Conservation (phyloP, 2,329 filamentous ascomycete species). For the Uncinocarpus reesii region DNA sequence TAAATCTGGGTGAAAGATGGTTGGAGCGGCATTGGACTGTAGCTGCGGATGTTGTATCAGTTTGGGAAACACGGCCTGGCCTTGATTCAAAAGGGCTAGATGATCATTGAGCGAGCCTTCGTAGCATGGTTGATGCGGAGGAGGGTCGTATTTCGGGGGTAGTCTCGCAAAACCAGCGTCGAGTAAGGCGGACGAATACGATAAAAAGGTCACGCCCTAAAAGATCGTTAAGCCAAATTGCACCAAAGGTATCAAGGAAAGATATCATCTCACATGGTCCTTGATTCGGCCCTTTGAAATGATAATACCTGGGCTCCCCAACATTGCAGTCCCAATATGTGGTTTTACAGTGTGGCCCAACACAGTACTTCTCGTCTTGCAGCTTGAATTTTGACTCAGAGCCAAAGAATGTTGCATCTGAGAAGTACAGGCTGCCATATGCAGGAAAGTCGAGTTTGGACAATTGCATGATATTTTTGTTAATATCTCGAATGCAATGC, state of each 20-base stretch:
- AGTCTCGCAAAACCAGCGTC: conserved; percentile 32
- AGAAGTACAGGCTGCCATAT: conserved; percentile 31
- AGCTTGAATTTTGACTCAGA: conserved; percentile 13
- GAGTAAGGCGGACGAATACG: conserved; percentile 31
- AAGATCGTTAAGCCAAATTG: conserved; percentile 15
- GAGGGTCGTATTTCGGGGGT: conserved; percentile 17
- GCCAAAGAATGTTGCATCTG: conserved; percentile 18
- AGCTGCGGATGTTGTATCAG: conserved; percentile 25
- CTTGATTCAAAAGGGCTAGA: conserved; percentile 24
- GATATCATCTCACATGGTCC: conserved; percentile 31
- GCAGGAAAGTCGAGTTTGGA: conserved; percentile 25
- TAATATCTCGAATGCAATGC: conserved; percentile 15
- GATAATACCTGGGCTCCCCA: conserved; percentile 28
- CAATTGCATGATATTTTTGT: conserved; percentile 13
- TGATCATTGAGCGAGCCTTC: conserved; percentile 30
- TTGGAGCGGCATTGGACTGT: conserved; percentile 23
- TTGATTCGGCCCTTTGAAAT: conserved; percentile 25
- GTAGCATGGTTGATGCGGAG: conserved; percentile 24
- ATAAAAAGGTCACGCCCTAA: conserved; percentile 28
- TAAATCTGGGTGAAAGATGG: conserved; percentile 34
- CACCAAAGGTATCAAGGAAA: conserved; percentile 13
- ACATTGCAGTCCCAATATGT: conserved; percentile 19
- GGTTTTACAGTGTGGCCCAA: conserved; percentile 17
- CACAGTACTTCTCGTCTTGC: conserved; percentile 15
- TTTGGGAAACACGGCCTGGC: conserved; percentile 23